Conservation (phyloP, 352 stramenopile species). For the Thalassiosira sp. region DNA sequence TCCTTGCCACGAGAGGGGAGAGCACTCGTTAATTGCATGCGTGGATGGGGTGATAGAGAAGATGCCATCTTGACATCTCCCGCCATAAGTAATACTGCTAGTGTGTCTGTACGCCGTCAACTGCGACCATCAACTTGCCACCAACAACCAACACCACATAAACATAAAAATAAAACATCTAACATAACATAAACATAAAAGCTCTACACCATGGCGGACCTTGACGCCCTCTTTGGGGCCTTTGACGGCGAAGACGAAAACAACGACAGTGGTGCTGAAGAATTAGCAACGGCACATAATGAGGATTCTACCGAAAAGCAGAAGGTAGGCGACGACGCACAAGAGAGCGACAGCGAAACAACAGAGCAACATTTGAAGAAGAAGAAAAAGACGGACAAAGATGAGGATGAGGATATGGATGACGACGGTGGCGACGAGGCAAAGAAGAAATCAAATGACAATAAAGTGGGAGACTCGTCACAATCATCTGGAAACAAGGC, state of each 20-base stretch:
- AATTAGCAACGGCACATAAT: not conserved
- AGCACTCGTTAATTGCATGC: not conserved
- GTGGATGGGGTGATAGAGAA: no score
- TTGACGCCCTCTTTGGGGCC: slow-evolving; percentile 92
- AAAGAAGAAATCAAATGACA: slow-evolving; percentile 17
- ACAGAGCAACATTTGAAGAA: not conserved
- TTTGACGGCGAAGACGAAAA: slow-evolving; percentile 88
- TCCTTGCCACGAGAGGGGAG: not conserved
- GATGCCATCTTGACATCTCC: not conserved
- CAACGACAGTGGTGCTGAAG: not conserved
- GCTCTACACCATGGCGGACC: slow-evolving; percentile 76
- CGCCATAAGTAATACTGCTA: not conserved
- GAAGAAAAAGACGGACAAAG: not conserved
- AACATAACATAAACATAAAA: not conserved
- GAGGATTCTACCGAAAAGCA: not conserved
- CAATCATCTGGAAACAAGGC: slow-evolving; percentile 11
- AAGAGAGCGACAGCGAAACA: not conserved
- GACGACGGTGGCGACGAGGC: slow-evolving; percentile 16
- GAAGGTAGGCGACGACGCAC: not conserved
- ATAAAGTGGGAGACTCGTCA: not conserved
- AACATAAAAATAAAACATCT: not conserved
- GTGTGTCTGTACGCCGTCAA: not conserved
- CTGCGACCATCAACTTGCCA: no score
- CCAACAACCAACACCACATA: not conserved
- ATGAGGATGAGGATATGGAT: slow-evolving; percentile 28